Conservation (phyloP, 2,329 filamentous ascomycete species). For the Trichoderma atrobrunneum region DNA sequence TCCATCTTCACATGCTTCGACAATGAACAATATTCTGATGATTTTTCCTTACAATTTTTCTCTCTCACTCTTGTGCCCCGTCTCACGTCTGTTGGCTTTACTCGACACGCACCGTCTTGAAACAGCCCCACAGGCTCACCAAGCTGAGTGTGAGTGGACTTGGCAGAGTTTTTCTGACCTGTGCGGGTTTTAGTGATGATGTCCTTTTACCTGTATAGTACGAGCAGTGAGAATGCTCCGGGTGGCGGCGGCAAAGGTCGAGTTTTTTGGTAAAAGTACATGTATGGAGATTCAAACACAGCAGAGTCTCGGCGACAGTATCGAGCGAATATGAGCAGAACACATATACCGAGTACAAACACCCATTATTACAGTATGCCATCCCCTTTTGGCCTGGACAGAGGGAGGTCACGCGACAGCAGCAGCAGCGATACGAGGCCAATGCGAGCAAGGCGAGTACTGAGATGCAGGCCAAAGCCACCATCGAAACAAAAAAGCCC, state of each 20-base stretch:
- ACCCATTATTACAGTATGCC: not conserved
- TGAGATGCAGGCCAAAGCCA: not conserved
- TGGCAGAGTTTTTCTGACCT: not conserved
- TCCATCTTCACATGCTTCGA: not conserved
- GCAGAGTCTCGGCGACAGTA: not conserved
- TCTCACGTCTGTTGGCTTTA: not conserved
- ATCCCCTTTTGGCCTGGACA: not conserved
- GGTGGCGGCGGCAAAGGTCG: not conserved
- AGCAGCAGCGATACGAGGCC: not conserved
- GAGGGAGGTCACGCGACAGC: constrained; percentile 3
- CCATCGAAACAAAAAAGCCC: not conserved
- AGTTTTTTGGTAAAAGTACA: not conserved
- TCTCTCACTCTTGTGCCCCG: not conserved
- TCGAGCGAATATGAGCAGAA: not conserved
- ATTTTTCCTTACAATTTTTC: not conserved
- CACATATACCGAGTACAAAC: not conserved
- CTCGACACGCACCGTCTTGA: not conserved
- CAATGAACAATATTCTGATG: not conserved
- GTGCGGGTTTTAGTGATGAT: not conserved
- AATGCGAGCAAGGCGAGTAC: not conserved
- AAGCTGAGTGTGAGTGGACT: constrained; percentile 9
- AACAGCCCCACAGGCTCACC: constrained; percentile 8
- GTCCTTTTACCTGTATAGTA: not conserved
- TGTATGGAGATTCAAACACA: not conserved
- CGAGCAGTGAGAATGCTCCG: not conserved